Evolutionary conservation across 768 basidiomycete genomes (phyloP).

Genomic region (Leccinellum albellum): DNA sequence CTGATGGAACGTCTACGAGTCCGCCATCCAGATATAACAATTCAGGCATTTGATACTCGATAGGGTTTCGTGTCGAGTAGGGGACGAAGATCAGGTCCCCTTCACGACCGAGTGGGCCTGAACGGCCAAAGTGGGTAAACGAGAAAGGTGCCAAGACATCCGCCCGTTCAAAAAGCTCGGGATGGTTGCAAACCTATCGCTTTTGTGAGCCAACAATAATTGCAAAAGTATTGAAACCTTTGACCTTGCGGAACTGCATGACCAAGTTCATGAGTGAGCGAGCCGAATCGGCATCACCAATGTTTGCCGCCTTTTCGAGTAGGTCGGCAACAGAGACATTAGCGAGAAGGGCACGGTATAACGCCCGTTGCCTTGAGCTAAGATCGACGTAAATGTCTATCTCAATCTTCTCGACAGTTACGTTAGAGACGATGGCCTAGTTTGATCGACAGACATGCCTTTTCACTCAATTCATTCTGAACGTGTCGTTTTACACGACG

Average conservation of each 20-base stretch:
- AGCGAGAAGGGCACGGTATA: constrained; percentile 86
- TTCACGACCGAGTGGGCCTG: constrained; percentile 81
- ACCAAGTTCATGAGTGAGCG: constrained; percentile 98
- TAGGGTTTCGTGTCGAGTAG: constrained; percentile 86
- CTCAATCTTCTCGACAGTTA: constrained; percentile 84
- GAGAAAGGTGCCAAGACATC: constrained; percentile 93
- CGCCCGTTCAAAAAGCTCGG: constrained; percentile 94
- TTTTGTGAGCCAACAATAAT: constrained; percentile 3
- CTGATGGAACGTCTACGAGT: constrained; percentile 58
- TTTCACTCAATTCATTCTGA: constrained; percentile 99
- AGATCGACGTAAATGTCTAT: constrained; percentile 92
- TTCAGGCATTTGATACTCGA: constrained; percentile 71
- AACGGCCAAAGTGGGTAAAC: constrained; percentile 76
- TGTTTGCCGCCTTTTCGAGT: constrained; percentile 86
- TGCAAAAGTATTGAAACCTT: constrained; percentile 8
- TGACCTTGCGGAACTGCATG: constrained; percentile 98
- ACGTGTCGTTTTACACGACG: constrained; percentile 96
- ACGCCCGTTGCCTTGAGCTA: constrained; percentile 83
- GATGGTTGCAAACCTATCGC: constrained; percentile 90
- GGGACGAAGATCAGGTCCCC: constrained; percentile 79
- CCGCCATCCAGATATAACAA: constrained; percentile 78
- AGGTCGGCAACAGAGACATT: constrained; percentile 95
- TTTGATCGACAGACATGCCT: constrained; percentile 47
- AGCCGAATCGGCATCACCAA: constrained; percentile 87
- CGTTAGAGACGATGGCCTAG: constrained; percentile 80